These are phyloP conservation scores for Vigna radiata DNA, from an alignment of 306 rosid species.

Conservation along the genomic window DNA sequence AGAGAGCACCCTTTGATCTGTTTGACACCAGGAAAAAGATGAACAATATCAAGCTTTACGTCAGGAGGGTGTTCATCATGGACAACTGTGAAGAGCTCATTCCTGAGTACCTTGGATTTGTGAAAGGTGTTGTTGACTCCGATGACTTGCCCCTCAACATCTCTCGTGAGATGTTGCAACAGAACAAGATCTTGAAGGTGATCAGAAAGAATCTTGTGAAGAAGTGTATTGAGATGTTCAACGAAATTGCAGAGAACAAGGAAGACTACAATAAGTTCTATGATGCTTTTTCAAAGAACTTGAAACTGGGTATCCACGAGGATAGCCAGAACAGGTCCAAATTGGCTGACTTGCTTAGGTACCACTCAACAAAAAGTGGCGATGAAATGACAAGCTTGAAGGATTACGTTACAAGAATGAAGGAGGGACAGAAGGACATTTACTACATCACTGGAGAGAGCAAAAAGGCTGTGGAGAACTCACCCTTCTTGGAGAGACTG, in stretches of 20 bases:
- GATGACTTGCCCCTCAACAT: constrained; percentile 81
- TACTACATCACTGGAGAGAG: constrained; percentile 79
- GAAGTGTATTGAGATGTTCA: constrained; percentile 84
- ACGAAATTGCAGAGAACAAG: constrained; percentile 74
- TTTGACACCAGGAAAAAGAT: constrained; percentile 75
- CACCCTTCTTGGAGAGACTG: constrained; percentile 74
- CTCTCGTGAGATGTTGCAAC: constrained; percentile 75
- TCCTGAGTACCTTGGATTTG: constrained; percentile 76
- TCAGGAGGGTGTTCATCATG: constrained; percentile 79
- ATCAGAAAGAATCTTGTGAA: constrained; percentile 73
- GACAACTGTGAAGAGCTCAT: constrained; percentile 78
- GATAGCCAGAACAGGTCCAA: constrained; percentile 78
- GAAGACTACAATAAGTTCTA: constrained; percentile 72
- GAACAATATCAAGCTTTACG: constrained; percentile 80
- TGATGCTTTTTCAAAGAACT: constrained; percentile 72
- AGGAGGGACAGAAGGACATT: constrained; percentile 75
- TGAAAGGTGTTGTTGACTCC: constrained; percentile 77
- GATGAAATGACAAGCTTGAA: constrained; percentile 77
- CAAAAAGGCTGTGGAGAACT: constrained; percentile 75
- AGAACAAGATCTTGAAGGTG: constrained; percentile 78
- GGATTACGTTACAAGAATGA: constrained; percentile 76
- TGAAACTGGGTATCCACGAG: constrained; percentile 74
- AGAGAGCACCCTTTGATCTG: constrained; percentile 77
- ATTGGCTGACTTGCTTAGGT: constrained; percentile 69
- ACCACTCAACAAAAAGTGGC: constrained; percentile 72